phyloP scores from a whole-genome alignment of 495 filamentous ascomycete species.

The Lentithecium fluviatile region DNA sequence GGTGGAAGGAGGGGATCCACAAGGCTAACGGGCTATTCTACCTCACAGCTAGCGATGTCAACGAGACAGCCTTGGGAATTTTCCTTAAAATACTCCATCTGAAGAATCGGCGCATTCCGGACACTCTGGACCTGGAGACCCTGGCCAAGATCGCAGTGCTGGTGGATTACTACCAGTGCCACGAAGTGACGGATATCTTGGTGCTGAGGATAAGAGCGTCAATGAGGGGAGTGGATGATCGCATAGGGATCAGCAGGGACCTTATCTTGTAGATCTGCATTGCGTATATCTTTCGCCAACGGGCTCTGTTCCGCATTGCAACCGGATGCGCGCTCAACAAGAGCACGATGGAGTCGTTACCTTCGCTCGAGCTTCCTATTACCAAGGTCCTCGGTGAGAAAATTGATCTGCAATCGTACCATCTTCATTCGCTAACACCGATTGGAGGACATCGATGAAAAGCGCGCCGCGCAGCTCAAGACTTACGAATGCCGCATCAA shows the following conservation, averaged over 20 bases:
- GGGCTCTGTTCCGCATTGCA: slow-evolving; percentile 6
- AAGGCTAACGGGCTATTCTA: slow-evolving; percentile 42
- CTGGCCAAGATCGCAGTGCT: slow-evolving; percentile 53
- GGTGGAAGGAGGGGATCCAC: too few relatives aligned
- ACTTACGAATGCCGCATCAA: background rate
- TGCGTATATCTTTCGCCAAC: slow-evolving; percentile 41
- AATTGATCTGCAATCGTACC: background rate
- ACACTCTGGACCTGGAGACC: slow-evolving; percentile 45
- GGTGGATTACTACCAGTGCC: slow-evolving; percentile 53
- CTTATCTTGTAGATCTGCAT: slow-evolving; percentile 46
- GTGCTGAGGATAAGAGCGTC: too few relatives aligned
- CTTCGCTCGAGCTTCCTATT: background rate
- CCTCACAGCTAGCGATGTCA: slow-evolving; percentile 43
- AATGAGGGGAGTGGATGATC: slow-evolving; percentile 50
- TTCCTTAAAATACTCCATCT: slow-evolving; percentile 55
- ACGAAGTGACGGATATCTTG: slow-evolving; percentile 49
- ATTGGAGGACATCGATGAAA: background rate
- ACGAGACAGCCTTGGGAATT: slow-evolving; percentile 49
- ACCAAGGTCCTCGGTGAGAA: background rate
- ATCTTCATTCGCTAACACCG: background rate
- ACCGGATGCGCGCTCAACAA: slow-evolving; percentile 12
- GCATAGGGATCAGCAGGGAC: slow-evolving; percentile 37
- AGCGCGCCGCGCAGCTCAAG: background rate
- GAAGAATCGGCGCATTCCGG: slow-evolving; percentile 46
- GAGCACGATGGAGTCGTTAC: background rate